These are phyloP conservation scores for Cyclanthera cordifolia DNA, from an alignment of 306 rosid genomes.

Conservation along the genomic window DNA sequence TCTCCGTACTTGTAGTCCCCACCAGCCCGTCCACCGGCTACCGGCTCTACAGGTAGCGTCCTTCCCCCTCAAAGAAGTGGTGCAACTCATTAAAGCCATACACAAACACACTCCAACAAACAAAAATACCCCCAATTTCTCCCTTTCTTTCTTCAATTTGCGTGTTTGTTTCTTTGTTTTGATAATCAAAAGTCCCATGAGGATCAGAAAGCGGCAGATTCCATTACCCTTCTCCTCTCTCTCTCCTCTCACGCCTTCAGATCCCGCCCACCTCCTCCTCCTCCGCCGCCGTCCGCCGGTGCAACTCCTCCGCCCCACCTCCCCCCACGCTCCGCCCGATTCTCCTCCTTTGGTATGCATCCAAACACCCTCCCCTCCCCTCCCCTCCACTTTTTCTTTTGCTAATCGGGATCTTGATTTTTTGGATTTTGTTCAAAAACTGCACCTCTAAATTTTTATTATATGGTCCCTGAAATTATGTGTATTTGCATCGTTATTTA, in stretches of 20 bases:
- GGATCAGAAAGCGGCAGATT: conserved; percentile 63
- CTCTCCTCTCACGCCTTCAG: conserved; percentile 48
- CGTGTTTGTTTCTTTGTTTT: not conserved
- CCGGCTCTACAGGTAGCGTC: conserved; percentile 22
- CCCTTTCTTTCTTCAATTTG: not conserved
- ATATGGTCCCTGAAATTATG: too few species aligned
- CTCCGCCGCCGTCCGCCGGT: conserved; percentile 17
- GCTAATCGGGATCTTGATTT: not conserved
- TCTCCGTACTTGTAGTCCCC: conserved; percentile 62
- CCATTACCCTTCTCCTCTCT: conserved; percentile 46
- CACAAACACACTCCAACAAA: too few species aligned
- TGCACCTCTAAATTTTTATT: too few species aligned
- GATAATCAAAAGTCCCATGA: conserved; percentile 31
- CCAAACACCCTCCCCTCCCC: too few species aligned
- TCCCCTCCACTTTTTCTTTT: too few species aligned
- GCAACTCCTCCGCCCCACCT: conserved; percentile 10
- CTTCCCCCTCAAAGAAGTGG: conserved; percentile 22
- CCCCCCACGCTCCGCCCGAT: too few species aligned
- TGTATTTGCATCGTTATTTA: too few species aligned
- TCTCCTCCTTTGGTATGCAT: not conserved
- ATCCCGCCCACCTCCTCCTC: conserved; percentile 46
- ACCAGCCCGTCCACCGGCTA: conserved; percentile 31
- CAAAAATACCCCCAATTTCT: not conserved
- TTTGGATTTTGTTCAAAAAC: not conserved
- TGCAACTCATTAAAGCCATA: conserved; percentile 39